These are phyloP conservation scores for Metschnikowia drakensbergensis DNA, from an alignment of 805 yeast species.

Conservation along the genomic window DNA sequence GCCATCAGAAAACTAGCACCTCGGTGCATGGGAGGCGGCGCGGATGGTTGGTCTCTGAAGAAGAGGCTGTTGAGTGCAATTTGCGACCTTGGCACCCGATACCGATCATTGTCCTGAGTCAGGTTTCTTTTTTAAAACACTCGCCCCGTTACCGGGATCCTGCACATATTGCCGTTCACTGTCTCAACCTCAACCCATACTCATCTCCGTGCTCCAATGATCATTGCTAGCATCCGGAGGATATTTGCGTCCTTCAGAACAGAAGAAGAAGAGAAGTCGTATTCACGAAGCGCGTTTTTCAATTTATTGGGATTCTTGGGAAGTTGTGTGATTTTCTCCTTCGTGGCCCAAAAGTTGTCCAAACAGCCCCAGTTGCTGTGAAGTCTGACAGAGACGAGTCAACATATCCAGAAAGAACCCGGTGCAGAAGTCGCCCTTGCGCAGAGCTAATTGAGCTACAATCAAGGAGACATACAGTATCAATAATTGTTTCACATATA, in stretches of 20 bases:
- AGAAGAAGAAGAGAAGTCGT: conserved; percentile 77
- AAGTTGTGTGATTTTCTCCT: conserved; percentile 74
- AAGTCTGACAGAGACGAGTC: neutral
- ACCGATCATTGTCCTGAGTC: conserved; percentile 56
- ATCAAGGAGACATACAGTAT: too few relatives aligned
- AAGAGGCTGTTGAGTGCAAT: conserved; percentile 56
- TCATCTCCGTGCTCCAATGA: conserved; percentile 30
- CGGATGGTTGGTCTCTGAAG: conserved; percentile 50
- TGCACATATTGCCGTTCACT: too few relatives aligned
- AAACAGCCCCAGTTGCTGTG: conserved; percentile 16
- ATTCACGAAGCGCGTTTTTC: conserved; percentile 74
- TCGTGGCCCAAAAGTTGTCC: conserved; percentile 62
- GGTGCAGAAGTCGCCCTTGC: too few relatives aligned
- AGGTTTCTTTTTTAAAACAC: conserved; percentile 22
- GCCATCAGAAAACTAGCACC: conserved; percentile 51
- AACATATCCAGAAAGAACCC: too few relatives aligned
- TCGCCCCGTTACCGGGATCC: too few relatives aligned
- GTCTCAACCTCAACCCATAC: neutral
- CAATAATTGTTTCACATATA: neutral
- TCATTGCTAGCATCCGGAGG: conserved; percentile 70
- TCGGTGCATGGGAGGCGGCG: conserved; percentile 50
- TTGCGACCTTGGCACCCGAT: conserved; percentile 59
- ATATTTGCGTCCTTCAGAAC: conserved; percentile 80
- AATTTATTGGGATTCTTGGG: conserved; percentile 77
- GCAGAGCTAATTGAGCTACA: too few relatives aligned